A percentile compares a stretch with the other conserved stretches of the same genome.
Conservation (phyloP, 2,329 filamentous ascomycete genomes). For the Lasiodiplodia theobromae region DNA sequence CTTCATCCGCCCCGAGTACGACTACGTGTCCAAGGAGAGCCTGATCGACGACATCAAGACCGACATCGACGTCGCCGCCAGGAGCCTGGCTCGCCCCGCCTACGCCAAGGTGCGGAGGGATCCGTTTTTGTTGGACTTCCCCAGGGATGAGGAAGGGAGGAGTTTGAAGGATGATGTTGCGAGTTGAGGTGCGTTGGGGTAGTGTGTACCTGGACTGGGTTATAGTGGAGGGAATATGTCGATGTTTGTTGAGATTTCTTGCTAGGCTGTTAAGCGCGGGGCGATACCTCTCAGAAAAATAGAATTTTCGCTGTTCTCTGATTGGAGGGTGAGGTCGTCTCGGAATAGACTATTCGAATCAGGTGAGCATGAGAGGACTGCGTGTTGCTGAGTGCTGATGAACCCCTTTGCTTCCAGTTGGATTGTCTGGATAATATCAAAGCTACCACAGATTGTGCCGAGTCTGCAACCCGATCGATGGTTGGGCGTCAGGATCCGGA, state of each 20-base stretch:
- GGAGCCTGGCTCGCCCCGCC: conserved; percentile 71
- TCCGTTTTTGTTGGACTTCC: conserved; percentile 39
- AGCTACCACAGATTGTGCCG: neutral
- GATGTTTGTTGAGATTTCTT: no score
- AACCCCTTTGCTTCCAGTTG: neutral
- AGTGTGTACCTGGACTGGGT: neutral
- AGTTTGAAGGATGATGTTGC: conserved; percentile 14
- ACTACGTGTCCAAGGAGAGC: conserved; percentile 84
- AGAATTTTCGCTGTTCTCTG: no score
- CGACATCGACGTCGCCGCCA: conserved; percentile 83
- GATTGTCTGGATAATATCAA: neutral
- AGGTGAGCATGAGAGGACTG: no score
- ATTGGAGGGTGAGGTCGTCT: no score
- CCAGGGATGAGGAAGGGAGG: conserved; percentile 21
- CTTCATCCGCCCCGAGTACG: conserved; percentile 86
- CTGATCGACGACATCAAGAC: conserved; percentile 86
- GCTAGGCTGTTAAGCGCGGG: no score
- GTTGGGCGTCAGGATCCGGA: neutral
- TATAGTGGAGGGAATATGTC: neutral
- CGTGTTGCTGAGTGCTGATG: no score
- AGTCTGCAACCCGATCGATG: neutral
- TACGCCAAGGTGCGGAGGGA: conserved; percentile 64
- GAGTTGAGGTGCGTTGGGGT: neutral
- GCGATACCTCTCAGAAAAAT: no score
- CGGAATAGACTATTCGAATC: no score